Evolutionary conservation across 2,329 filamentous ascomycete genomes (phyloP), one percentile per base, ranked within the genome.

Genomic region (Ceratocystis destructans): DNA sequence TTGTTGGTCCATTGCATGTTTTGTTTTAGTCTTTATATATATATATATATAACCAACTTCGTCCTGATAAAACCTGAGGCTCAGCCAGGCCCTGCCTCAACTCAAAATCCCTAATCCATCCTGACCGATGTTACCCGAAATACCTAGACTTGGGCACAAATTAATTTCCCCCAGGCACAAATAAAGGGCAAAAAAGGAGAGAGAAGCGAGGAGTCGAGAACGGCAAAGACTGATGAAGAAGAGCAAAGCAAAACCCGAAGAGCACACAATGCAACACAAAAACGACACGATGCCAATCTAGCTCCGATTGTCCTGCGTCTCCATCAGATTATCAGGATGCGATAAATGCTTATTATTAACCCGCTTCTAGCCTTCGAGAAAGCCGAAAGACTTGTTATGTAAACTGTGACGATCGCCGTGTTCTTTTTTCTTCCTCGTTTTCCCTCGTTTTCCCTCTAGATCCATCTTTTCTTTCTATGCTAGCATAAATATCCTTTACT

Each of bases 141-240:
- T 53, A 77, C 44, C 76, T 76, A 53, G 72, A 73, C 0, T 68
- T 70, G 0, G 65, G 69, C 1, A 68, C 69, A 2, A 67, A 67
- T n/a, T 20, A 25, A 20, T n/a, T 53, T 22, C 22, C n/a, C 48
- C 5, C 22, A 37, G 55, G 31, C 25, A 59, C 17, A 59, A 37
- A 37, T 33, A 41, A 3, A 5, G 37, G 37, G 12, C 37, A 15
- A 41, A 41, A 41, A 41, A 15, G 37, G 37, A 5, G 37, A 41
- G 37, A 41, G 37, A 41, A 41, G 10, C 37, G 10, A 41, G 37
- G 37, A 41, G 10, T 15, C 12, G 5, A 41, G 10, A 41, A 41
- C 37, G 12, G 37, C 4, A 4, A 41, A 41, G 37, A 41, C 37
- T 41, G 37, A 41, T 41, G 37, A 41, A 41, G 10, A 41, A 15